Conservation (phyloP, 495 filamentous ascomycete species). For the Immersiella caudata region DNA sequence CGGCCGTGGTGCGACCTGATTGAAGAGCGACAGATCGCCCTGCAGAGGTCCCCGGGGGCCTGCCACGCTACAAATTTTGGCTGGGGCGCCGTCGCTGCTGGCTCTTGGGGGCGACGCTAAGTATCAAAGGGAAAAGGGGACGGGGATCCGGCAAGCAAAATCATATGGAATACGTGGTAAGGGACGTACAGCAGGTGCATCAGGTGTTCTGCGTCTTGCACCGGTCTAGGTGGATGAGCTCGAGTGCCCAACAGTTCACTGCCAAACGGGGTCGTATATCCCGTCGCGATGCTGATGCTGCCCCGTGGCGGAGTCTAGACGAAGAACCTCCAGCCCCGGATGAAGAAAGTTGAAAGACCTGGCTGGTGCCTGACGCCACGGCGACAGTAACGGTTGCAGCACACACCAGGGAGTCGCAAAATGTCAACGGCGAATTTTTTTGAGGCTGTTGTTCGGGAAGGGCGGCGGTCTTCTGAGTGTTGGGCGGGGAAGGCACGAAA, state of each 20-base stretch:
- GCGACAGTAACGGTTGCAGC: not conserved
- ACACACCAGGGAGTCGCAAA: not conserved
- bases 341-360: not conserved
- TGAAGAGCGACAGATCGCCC: constrained; percentile 29
- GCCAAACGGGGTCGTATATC: not conserved
- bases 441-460: not conserved
- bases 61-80: constrained; percentile 30
- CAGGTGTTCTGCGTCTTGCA: constrained; percentile 7
- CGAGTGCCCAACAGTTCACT: not conserved
- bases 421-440: not conserved
- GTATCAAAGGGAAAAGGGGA: not conserved
- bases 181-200: constrained; percentile 23
- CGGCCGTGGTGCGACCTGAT: constrained; percentile 27
- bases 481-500: constrained; percentile 16
- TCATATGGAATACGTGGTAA: not conserved
- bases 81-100: constrained; percentile 17
- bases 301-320: not conserved
- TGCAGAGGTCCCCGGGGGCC: constrained; percentile 23
- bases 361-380: not conserved
- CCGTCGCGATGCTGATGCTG: not conserved
- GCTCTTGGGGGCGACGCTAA: not conserved
- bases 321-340: not conserved
- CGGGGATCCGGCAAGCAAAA: constrained; percentile 11
- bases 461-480: not conserved
- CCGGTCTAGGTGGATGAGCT: not conserved